Base-by-base conservation (phyloP, 441 rosid genomes). In the Populus trichocarpa region DNA sequence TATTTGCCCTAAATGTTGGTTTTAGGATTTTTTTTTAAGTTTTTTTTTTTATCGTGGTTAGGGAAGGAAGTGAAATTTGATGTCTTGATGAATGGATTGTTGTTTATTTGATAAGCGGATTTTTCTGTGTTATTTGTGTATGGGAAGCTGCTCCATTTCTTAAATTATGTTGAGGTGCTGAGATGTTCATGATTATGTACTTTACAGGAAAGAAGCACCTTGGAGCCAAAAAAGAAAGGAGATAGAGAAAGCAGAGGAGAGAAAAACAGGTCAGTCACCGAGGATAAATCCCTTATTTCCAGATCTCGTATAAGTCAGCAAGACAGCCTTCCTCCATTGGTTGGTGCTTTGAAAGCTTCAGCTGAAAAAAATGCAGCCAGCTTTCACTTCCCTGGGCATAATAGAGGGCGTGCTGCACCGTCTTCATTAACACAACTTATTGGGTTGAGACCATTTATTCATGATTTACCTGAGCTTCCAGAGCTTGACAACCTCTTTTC, bases 381-480 rank as follows among this genome's bases (percentile, higher is more conserved):
- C 69, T 90, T 90, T 78, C 94, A 90, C 77, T 90, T 90, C 77
- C 94, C 92, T 25, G 91, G 94, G 64, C 94, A 90, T 79, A 90
- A 90, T 59, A 86, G 94, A 79, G 91, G 94, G 3, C 83, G 59
- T 13, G 94, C 90, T 3, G 90, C 90, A 11, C 93, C 93, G 25
- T 73, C 88, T 69, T 87, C 88, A 3, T 78, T 88, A 59, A 77
- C 83, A 38, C 81, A 80, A 36, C 84, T 90, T 25, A 88, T 90
- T 46, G 93, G 93, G 67, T 65, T 75, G 18, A 69, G 76, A 38
- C 89, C 90, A 20, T 90, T 87, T 80, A 36, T 76, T 76, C 85
- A 90, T 75, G 93, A 90, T 73, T 86, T 90, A 68, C 88, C 92
- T 61, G 90, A 85, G 80, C 90, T 90, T 68, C 93, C 92, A 8